Evolutionary conservation across 192 early-diverging fungal genomes (phyloP).

Genomic region (Geranomyces michiganensis): DNA sequence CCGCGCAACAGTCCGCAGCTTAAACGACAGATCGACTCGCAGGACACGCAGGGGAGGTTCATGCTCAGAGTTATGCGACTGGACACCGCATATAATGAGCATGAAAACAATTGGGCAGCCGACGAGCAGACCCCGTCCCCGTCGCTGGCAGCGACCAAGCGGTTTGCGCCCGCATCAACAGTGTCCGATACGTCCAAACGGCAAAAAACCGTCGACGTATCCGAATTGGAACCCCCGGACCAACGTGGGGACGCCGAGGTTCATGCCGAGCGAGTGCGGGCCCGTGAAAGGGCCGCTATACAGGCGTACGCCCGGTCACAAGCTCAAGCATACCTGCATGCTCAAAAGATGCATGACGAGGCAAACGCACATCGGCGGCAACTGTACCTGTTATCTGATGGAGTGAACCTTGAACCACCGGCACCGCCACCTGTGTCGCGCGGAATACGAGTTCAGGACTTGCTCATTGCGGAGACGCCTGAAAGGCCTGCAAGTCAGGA

Average conservation of each 20-base stretch:
- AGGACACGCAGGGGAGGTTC: not conserved
- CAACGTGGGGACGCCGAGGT: not conserved
- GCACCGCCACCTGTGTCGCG: not conserved
- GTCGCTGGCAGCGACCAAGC: too few relatives aligned
- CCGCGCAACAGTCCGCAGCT: too few relatives aligned
- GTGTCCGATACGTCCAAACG: not conserved
- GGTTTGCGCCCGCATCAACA: not conserved
- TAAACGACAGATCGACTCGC: too few relatives aligned
- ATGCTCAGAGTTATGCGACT: conserved; percentile 11
- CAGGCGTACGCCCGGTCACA: conserved; percentile 5
- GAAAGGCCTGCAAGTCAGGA: not conserved
- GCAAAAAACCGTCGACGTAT: not conserved
- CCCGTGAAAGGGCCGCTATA: not conserved
- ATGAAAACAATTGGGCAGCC: not conserved
- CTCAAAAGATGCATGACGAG: not conserved
- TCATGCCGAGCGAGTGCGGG: not conserved
- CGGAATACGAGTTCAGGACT: not conserved
- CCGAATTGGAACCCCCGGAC: not conserved
- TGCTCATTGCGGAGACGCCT: not conserved
- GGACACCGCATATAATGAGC: conserved; percentile 3
- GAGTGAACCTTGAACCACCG: not conserved
- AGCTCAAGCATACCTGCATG: conserved; percentile 7
- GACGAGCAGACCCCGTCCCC: not conserved
- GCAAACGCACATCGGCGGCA: conserved; percentile 10
- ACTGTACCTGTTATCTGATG: not conserved